Evolutionary conservation across 768 basidiomycete species (phyloP).

Genomic region (Dacryopinax primogenitus): DNA sequence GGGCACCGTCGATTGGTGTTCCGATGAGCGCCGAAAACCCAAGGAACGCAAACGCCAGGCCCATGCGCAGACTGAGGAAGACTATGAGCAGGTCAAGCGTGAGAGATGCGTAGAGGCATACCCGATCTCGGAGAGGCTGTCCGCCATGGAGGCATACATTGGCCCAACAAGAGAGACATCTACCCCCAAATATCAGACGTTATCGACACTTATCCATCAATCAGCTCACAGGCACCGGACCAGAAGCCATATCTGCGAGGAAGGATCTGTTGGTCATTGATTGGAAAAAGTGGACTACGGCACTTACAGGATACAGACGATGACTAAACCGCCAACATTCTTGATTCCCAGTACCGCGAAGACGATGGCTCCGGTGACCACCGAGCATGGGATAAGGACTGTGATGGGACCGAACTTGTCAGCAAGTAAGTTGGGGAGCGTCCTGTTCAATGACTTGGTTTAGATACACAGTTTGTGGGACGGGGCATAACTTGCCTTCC

Average conservation of each 20-base stretch:
- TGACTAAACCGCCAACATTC: constrained; percentile 17
- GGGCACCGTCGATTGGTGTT: constrained; percentile 38
- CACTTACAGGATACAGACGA: constrained; percentile 25
- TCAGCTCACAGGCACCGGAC: constrained; percentile 14
- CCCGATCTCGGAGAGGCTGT: not conserved
- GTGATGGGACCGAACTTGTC: constrained; percentile 21
- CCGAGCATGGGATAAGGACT: constrained; percentile 28
- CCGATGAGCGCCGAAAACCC: constrained; percentile 39
- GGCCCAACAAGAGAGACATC: not conserved
- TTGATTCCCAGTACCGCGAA: constrained; percentile 14
- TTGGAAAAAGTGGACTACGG: too few species aligned
- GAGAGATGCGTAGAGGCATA: too few species aligned
- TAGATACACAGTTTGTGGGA: not conserved
- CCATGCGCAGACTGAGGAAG: constrained; percentile 40
- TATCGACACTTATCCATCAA: constrained; percentile 11
- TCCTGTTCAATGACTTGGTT: constrained; percentile 19
- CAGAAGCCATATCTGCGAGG: constrained; percentile 14
- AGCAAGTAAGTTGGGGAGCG: constrained; percentile 29
- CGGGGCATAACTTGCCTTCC: constrained; percentile 32
- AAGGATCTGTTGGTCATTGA: not conserved
- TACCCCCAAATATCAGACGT: not conserved
- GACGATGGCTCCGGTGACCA: constrained; percentile 22
- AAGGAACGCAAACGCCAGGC: constrained; percentile 34
- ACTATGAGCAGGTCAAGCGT: too few species aligned
- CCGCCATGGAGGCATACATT: not conserved